These are phyloP conservation scores for Trichoderma oligosporum DNA, from an alignment of 2,329 filamentous ascomycete genomes.

Conservation along the genomic window DNA sequence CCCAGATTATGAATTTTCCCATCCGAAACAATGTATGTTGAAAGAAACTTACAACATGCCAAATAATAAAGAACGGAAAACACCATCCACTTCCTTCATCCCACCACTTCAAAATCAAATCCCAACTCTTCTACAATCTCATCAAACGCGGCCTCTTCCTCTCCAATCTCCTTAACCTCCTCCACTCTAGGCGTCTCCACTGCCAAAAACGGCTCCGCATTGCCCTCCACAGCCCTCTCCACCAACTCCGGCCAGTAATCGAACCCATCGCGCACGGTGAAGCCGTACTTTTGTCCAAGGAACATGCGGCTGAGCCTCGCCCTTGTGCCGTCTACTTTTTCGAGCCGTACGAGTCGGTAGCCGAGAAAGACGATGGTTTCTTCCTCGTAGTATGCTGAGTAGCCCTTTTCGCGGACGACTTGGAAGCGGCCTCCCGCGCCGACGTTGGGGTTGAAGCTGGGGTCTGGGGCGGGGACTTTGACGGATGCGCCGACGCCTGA, in stretches of 20 bases:
- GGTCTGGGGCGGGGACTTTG: slow-evolving; percentile 23
- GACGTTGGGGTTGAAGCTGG: slow-evolving; percentile 23
- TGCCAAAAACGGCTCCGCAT: slow-evolving; percentile 24
- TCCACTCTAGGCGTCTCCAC: slow-evolving; percentile 7
- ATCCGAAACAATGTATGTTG: too few relatives aligned
- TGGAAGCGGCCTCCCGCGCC: slow-evolving; percentile 22
- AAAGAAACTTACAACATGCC: too few relatives aligned
- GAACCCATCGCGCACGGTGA: slow-evolving; percentile 27
- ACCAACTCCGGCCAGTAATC: slow-evolving; percentile 30
- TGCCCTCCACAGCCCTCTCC: slow-evolving; percentile 26
- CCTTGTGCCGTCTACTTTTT: slow-evolving; percentile 27
- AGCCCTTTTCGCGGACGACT: slow-evolving; percentile 25
- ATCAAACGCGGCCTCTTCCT: slow-evolving; percentile 15
- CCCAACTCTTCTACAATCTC: slow-evolving; percentile 21
- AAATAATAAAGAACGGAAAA: too few relatives aligned
- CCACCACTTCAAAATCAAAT: slow-evolving; percentile 21
- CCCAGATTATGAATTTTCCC: too few relatives aligned
- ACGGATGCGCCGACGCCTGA: slow-evolving; percentile 21
- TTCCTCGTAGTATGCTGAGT: slow-evolving; percentile 27
- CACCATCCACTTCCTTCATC: background rate
- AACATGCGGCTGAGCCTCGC: slow-evolving; percentile 37
- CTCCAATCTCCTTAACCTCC: slow-evolving; percentile 11
- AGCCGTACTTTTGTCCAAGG: slow-evolving; percentile 41
- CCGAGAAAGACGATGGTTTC: slow-evolving; percentile 31
- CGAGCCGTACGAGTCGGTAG: slow-evolving; percentile 28